phyloP scores from a whole-genome alignment of 306 rosid genomes.

The Gleditsia sinensis region DNA sequence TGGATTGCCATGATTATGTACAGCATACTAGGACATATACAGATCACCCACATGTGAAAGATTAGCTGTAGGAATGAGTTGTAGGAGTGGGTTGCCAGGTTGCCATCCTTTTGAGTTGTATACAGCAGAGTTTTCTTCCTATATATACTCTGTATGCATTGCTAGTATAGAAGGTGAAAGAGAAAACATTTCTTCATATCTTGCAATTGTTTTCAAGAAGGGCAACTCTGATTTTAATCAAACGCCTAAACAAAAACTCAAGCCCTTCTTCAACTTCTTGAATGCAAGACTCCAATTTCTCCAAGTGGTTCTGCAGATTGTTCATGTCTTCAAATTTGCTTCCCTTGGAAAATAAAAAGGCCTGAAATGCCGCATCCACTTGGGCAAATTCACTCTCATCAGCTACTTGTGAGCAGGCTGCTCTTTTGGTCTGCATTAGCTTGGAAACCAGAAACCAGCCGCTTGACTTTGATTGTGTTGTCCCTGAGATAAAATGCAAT shows the following conservation, averaged over 20 bases:
- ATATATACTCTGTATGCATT: too few species aligned
- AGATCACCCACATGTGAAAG: too few species aligned
- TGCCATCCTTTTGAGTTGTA: too few species aligned
- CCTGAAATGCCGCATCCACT: not conserved
- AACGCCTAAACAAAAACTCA: conserved; percentile 34
- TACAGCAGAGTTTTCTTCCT: too few species aligned
- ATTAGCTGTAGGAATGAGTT: too few species aligned
- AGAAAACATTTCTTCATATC: too few species aligned
- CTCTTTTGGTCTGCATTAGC: conserved; percentile 22
- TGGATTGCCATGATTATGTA: too few species aligned
- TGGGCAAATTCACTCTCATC: conserved; percentile 31
- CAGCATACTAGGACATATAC: too few species aligned
- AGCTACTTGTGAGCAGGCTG: conserved; percentile 6
- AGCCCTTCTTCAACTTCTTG: conserved; percentile 45
- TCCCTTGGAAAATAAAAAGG: conserved; percentile 2
- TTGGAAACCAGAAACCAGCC: conserved; percentile 33
- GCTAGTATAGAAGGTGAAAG: too few species aligned
- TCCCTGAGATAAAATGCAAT: conserved; percentile 34
- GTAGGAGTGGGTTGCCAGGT: too few species aligned
- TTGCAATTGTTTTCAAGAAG: too few species aligned
- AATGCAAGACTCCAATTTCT: conserved; percentile 34
- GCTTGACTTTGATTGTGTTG: conserved; percentile 19
- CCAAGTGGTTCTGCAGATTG: conserved; percentile 29
- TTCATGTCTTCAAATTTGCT: conserved; percentile 24
- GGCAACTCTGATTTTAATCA: conserved; percentile 41